Percentiles rank a stretch among this genome's conserved stretches.
These are phyloP conservation scores for Malassezia globosa DNA, from an alignment of 1,284 basidiomycete genomes.

Conservation along the genomic window DNA sequence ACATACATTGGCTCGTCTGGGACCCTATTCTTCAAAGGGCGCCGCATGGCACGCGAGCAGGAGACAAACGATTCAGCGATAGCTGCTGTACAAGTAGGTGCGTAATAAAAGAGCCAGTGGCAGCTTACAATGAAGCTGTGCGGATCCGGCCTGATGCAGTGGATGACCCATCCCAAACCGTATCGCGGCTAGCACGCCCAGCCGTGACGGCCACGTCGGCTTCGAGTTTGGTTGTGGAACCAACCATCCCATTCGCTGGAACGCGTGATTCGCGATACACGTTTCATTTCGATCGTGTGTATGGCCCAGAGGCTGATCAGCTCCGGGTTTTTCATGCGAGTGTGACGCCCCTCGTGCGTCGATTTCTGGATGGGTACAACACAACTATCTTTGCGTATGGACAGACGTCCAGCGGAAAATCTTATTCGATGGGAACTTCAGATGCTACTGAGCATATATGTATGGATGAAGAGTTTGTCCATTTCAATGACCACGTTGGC, in stretches of 20 bases:
- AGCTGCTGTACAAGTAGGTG: slow-evolving; percentile 12
- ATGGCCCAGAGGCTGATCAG: slow-evolving; percentile 70
- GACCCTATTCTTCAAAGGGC: no score
- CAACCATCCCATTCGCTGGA: background rate
- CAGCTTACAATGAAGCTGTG: slow-evolving; percentile 2
- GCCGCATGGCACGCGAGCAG: background rate
- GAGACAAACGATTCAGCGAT: background rate
- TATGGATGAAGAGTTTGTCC: slow-evolving; percentile 30
- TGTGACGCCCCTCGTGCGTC: slow-evolving; percentile 71
- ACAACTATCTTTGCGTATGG: slow-evolving; percentile 96
- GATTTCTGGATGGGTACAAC: slow-evolving; percentile 91
- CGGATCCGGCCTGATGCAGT: slow-evolving; percentile 14
- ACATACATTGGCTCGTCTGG: no score
- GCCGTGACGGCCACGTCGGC: slow-evolving; percentile 2
- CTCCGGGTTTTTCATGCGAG: slow-evolving; percentile 70
- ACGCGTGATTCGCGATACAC: slow-evolving; percentile 57
- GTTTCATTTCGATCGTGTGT: slow-evolving; percentile 89
- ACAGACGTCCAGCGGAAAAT: slow-evolving; percentile 92
- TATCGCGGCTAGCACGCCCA: slow-evolving; percentile 12
- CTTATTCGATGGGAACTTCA: slow-evolving; percentile 69
- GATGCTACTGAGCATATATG: slow-evolving; percentile 22
- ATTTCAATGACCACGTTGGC: slow-evolving; percentile 51
- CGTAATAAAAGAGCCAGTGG: background rate
- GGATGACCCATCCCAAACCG: background rate
- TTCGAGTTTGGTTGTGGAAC: slow-evolving; percentile 8